phyloP scores from a whole-genome alignment of 441 rosid species.

The Viola pubescens region DNA sequence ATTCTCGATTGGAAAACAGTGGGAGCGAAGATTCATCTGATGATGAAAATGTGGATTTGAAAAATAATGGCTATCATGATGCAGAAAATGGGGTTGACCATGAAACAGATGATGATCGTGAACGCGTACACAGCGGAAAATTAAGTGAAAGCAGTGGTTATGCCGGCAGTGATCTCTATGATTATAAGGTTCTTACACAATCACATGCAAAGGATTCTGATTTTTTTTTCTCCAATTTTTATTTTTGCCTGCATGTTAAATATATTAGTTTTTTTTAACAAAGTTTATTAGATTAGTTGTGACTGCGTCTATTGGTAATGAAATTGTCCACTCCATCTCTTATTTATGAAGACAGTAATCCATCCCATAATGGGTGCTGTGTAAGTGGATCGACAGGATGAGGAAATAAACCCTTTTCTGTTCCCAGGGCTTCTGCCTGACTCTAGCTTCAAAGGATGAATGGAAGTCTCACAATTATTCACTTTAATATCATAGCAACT shows the following conservation, averaged over 20 bases:
- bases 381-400: neutral
- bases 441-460: neutral
- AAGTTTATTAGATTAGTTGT: neutral
- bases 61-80: slow-evolving; percentile 73
- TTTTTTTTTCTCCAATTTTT: slow-evolving; percentile 5
- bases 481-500: neutral
- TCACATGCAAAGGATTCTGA: neutral
- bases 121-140: slow-evolving; percentile 69
- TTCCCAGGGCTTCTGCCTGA: neutral
- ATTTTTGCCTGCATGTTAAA: neutral
- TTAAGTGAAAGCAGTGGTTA: slow-evolving; percentile 91
- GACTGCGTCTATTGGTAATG: neutral
- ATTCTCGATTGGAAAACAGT: slow-evolving; percentile 82
- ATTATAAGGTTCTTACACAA: slow-evolving; percentile 61
- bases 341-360: neutral
- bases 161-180: slow-evolving; percentile 86
- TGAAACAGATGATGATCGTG: slow-evolving; percentile 72
- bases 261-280: neutral
- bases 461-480: neutral
- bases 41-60: slow-evolving; percentile 65
- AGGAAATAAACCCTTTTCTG: neutral
- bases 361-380: neutral
- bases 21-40: slow-evolving; percentile 89
- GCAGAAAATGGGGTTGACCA: slow-evolving; percentile 84
- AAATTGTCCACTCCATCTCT: neutral